phyloP scores from a whole-genome alignment of 768 basidiomycete genomes.

The Kwoniella shandongensis region DNA sequence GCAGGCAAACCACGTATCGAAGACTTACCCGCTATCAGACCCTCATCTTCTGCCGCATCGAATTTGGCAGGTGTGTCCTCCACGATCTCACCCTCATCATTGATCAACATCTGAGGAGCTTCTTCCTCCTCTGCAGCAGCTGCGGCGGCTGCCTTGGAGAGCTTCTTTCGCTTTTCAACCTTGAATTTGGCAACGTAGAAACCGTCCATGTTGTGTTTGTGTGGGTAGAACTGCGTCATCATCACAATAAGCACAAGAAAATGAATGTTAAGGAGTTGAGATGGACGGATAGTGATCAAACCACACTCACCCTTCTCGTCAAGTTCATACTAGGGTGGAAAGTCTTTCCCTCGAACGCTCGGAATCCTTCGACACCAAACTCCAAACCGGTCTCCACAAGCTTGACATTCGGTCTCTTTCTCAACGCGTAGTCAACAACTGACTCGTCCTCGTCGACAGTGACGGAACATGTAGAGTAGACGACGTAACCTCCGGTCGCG shows the following conservation, averaged over 20 bases:
- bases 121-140: constrained; percentile 52
- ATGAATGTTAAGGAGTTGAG: background rate
- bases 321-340: constrained; percentile 76
- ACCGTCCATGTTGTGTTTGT: constrained; percentile 99
- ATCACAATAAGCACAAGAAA: background rate
- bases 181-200: constrained; percentile 99
- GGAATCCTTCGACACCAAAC: constrained; percentile 91
- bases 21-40: constrained; percentile 73
- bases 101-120: constrained; percentile 44
- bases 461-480: constrained; percentile 98
- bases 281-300: too few species aligned
- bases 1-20: constrained; percentile 3
- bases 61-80: constrained; percentile 58
- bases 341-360: constrained; percentile 81
- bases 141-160: constrained; percentile 33
- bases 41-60: constrained; percentile 72
- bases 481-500: constrained; percentile 86
- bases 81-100: constrained; percentile 40
- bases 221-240: constrained; percentile 58
- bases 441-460: constrained; percentile 98
- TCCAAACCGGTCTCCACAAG: constrained; percentile 89
- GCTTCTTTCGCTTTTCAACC: constrained; percentile 76
- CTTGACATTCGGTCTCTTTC: constrained; percentile 87
- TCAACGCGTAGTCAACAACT: constrained; percentile 94
- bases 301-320: constrained; percentile 66